These are phyloP conservation scores for Exophiala sp. DNA, from an alignment of 2,329 filamentous ascomycete genomes.

Conservation along the genomic window DNA sequence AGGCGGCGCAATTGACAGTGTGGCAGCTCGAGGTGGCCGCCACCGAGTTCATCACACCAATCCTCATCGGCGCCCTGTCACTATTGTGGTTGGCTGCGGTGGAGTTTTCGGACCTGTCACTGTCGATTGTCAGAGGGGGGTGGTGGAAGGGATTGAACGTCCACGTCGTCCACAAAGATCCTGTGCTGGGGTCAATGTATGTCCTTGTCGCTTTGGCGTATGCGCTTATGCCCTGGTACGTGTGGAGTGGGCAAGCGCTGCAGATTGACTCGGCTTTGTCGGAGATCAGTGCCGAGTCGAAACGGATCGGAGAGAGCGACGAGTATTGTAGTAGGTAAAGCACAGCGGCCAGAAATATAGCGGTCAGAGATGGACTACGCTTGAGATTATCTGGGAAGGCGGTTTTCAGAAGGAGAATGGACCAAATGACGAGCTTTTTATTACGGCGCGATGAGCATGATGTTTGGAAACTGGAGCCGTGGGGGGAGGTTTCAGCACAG, in stretches of 20 bases:
- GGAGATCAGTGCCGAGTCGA: constrained; percentile 6
- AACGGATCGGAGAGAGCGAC: not conserved
- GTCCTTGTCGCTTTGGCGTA: constrained; percentile 8
- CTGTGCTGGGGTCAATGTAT: constrained; percentile 3
- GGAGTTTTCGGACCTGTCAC: constrained; percentile 6
- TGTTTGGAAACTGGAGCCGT: no score
- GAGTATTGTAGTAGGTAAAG: constrained; percentile 9
- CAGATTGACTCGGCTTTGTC: not conserved
- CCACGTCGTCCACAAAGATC: constrained; percentile 4
- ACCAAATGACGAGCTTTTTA: no score
- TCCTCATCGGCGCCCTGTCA: constrained; percentile 8
- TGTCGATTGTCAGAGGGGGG: not conserved
- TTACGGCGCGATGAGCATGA: no score
- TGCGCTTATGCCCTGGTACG: constrained; percentile 13
- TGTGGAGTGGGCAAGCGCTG: not conserved
- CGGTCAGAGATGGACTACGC: no score
- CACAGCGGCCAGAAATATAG: no score
- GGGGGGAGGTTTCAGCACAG: no score
- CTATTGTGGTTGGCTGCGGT: constrained; percentile 11
- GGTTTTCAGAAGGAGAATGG: not conserved
- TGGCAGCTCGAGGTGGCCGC: constrained; percentile 5
- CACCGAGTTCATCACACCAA: not conserved
- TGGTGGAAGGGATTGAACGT: constrained; percentile 6
- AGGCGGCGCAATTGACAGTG: constrained; percentile 14
- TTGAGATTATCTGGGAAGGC: no score